Evolutionary conservation across 495 filamentous ascomycete genomes (phyloP).

Genomic region (Penicillium coprophilum): DNA sequence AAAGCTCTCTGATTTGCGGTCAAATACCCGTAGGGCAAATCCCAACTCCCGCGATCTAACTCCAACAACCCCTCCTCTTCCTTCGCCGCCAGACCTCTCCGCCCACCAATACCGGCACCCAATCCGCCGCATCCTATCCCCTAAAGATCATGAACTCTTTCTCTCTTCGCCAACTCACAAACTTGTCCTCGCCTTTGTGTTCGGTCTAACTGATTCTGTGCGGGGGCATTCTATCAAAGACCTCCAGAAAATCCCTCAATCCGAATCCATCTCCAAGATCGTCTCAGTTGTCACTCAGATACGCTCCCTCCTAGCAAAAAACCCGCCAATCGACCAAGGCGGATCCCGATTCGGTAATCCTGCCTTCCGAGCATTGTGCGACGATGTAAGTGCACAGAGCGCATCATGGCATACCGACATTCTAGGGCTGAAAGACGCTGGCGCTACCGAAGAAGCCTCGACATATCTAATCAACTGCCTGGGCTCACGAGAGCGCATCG

Average conservation of each 20-base stretch:
- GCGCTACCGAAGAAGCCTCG: constrained; percentile 66
- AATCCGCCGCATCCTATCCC: constrained; percentile 73
- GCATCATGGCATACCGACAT: constrained; percentile 41
- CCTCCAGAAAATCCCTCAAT: constrained; percentile 51
- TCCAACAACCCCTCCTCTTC: constrained; percentile 69
- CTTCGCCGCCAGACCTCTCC: constrained; percentile 65
- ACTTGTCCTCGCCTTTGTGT: constrained; percentile 80
- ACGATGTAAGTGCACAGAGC: constrained; percentile 59
- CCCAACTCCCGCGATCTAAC: constrained; percentile 58
- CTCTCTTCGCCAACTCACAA: constrained; percentile 72
- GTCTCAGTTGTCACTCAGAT: constrained; percentile 68
- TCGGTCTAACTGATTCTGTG: constrained; percentile 79
- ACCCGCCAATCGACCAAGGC: constrained; percentile 79
- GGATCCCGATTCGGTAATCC: constrained; percentile 95
- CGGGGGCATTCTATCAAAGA: constrained; percentile 71
- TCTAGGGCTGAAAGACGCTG: constrained; percentile 52
- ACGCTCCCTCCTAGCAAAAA: constrained; percentile 57
- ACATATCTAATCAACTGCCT: constrained; percentile 81
- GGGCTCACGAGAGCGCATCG: constrained; percentile 83
- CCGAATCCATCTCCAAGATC: constrained; percentile 60
- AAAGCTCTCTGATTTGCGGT: constrained; percentile 66
- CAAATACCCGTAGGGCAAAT: constrained; percentile 55
- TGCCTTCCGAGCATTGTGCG: constrained; percentile 79
- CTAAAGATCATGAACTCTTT: constrained; percentile 78
- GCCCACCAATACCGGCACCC: constrained; percentile 64